Percentiles rank a stretch among this genome's conserved stretches.
Conservation (phyloP, 2,329 filamentous ascomycete species). For the Dothistroma pini region DNA sequence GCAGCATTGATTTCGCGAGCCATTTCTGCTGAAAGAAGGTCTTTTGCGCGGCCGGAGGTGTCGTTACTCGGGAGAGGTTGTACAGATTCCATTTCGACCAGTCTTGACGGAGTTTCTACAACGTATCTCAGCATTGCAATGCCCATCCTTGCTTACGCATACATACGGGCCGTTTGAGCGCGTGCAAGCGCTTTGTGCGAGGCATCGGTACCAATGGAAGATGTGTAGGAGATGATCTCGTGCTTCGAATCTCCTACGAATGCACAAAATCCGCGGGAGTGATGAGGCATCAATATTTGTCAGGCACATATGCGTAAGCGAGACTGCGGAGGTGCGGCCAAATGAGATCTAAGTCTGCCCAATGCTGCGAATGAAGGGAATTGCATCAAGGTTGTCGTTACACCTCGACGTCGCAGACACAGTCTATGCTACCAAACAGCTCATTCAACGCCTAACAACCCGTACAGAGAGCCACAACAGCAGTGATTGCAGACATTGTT, state of each 20-base stretch:
- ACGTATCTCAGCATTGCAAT: constrained; percentile 10
- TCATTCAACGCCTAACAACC: no score
- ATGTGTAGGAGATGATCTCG: neutral
- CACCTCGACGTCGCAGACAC: no score
- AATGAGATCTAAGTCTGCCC: neutral
- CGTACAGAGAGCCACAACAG: no score
- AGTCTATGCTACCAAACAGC: no score
- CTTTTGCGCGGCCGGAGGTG: constrained; percentile 43
- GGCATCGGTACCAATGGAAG: constrained; percentile 21
- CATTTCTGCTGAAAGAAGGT: constrained; percentile 99
- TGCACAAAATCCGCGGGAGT: constrained; percentile 5
- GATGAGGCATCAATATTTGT: neutral
- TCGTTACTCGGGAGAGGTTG: constrained; percentile 64
- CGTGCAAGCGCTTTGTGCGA: constrained; percentile 55
- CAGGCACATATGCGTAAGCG: neutral
- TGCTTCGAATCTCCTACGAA: neutral
- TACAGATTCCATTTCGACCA: constrained; percentile 98
- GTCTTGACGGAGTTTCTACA: constrained; percentile 85
- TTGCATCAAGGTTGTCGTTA: no score
- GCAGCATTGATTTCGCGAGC: constrained; percentile 76
- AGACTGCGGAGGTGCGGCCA: neutral
- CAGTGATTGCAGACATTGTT: no score
- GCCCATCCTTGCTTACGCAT: neutral
- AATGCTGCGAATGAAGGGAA: neutral
- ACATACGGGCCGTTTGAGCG: constrained; percentile 49